Conservation (phyloP, 208 protist species). For the Leishmania gerbilli region DNA sequence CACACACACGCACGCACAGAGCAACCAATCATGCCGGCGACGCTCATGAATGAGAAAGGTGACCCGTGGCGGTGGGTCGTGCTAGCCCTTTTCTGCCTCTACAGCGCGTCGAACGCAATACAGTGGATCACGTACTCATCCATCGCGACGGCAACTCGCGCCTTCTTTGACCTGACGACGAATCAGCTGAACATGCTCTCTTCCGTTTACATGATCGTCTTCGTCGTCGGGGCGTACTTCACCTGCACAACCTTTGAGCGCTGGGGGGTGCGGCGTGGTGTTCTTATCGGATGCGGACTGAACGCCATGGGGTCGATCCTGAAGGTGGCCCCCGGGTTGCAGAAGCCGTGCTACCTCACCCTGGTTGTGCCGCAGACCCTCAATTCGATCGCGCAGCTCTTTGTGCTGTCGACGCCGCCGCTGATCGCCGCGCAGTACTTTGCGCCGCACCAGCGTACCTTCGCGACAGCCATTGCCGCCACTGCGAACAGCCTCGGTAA, state of each 20-base stretch:
- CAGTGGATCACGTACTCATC: slow-evolving; percentile 77
- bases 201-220: slow-evolving; percentile 84
- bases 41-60: slow-evolving; percentile 13
- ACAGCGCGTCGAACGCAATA: slow-evolving; percentile 69
- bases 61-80: slow-evolving; percentile 65
- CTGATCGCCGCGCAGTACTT: slow-evolving; percentile 78
- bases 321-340: slow-evolving; percentile 58
- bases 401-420: slow-evolving; percentile 74
- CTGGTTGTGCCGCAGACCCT: slow-evolving; percentile 59
- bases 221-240: slow-evolving; percentile 57
- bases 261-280: slow-evolving; percentile 60
- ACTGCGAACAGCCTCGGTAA: slow-evolving; percentile 76
- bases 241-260: slow-evolving; percentile 75
- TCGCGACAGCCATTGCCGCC: slow-evolving; percentile 65
- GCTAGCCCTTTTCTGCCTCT: slow-evolving; percentile 62
- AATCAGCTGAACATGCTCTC: slow-evolving; percentile 75
- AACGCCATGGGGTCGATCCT: slow-evolving; percentile 67
- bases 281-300: slow-evolving; percentile 53
- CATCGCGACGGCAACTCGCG: slow-evolving; percentile 38
- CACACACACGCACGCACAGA: neutral
- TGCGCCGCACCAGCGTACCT: slow-evolving; percentile 47
- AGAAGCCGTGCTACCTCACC: slow-evolving; percentile 48
- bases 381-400: slow-evolving; percentile 68
- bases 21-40: slow-evolving; percentile 1
- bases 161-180: slow-evolving; percentile 61